phyloP scores from a whole-genome alignment of 441 rosid species.

The Arabidopsis hybrid region DNA sequence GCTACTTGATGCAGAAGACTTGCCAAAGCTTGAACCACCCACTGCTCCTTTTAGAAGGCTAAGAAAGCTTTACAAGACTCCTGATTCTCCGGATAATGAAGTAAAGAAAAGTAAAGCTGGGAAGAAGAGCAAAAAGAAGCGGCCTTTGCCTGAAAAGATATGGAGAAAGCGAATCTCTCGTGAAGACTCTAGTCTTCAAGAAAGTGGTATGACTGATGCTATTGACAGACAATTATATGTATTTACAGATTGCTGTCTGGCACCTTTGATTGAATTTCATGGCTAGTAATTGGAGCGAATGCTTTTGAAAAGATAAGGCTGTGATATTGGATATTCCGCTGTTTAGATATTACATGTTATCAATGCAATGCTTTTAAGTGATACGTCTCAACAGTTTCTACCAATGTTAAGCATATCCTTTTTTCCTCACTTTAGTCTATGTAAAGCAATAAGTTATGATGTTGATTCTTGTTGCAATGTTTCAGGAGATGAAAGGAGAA shows the following conservation, averaged over 20 bases:
- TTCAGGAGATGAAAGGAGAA: constrained; percentile 56
- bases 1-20: constrained; percentile 70
- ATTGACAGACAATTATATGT: background rate
- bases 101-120: constrained; percentile 51
- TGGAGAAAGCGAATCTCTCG: constrained; percentile 75
- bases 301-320: constrained; percentile 3
- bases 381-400: constrained; percentile 18
- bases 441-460: constrained; percentile 27
- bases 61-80: constrained; percentile 58
- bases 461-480: constrained; percentile 32
- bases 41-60: constrained; percentile 80
- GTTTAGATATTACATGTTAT: constrained; percentile 15
- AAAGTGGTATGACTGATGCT: constrained; percentile 56
- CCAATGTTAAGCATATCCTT: constrained; percentile 5
- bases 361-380: constrained; percentile 10
- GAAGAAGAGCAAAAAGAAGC: constrained; percentile 57
- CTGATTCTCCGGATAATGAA: constrained; percentile 56
- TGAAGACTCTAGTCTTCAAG: constrained; percentile 63
- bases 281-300: constrained; percentile 4
- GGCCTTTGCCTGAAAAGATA: constrained; percentile 90
- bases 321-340: constrained; percentile 6
- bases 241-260: constrained; percentile 3
- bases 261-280: constrained; percentile 1
- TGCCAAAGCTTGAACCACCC: constrained; percentile 89
- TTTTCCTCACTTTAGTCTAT: constrained; percentile 15